These are phyloP conservation scores for Zizania palustris DNA, from an alignment of 202 grass and related monocot genomes.

Conservation along the genomic window DNA sequence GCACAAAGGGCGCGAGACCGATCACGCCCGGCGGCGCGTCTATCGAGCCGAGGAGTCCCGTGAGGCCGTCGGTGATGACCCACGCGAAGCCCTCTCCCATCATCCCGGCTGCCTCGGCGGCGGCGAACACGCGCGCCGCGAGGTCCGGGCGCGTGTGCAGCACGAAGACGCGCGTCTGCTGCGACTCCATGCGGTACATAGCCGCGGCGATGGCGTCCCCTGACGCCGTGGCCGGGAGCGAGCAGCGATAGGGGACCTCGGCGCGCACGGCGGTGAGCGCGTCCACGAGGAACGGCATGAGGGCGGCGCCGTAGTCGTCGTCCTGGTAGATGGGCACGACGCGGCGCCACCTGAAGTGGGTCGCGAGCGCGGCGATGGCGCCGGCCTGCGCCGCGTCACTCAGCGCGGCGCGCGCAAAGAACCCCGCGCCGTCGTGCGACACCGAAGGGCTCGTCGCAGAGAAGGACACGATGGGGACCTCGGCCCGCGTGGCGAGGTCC, in stretches of 20 bases:
- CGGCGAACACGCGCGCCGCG: slow-evolving; percentile 45
- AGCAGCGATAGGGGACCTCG: slow-evolving; percentile 64
- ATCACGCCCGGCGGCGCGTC: slow-evolving; percentile 54
- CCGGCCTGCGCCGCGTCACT: slow-evolving; percentile 58
- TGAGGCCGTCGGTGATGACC: slow-evolving; percentile 64
- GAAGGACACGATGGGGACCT: slow-evolving; percentile 71
- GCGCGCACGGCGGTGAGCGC: slow-evolving; percentile 40
- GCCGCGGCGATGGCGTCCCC: slow-evolving; percentile 37
- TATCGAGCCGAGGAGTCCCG: slow-evolving; percentile 47
- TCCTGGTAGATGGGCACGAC: slow-evolving; percentile 79
- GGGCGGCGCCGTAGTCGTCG: slow-evolving; percentile 73
- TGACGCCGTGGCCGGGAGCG: slow-evolving; percentile 22
- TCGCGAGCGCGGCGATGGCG: slow-evolving; percentile 59
- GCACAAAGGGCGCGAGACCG: slow-evolving; percentile 53
- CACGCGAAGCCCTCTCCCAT: slow-evolving; percentile 61
- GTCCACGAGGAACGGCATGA: slow-evolving; percentile 74
- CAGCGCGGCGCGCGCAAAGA: slow-evolving; percentile 62
- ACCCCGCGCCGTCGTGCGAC: slow-evolving; percentile 33
- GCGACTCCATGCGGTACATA: slow-evolving; percentile 51
- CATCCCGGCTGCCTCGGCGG: slow-evolving; percentile 46
- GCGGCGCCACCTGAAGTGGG: slow-evolving; percentile 65
- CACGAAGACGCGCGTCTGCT: slow-evolving; percentile 76
- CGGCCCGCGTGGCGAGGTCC: slow-evolving; percentile 55
- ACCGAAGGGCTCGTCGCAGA: slow-evolving; percentile 82
- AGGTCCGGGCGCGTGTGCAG: slow-evolving; percentile 56